Evolutionary conservation across 2,329 filamentous ascomycete species (phyloP).

Genomic region (Stagonosporopsis cucurbitacearum): DNA sequence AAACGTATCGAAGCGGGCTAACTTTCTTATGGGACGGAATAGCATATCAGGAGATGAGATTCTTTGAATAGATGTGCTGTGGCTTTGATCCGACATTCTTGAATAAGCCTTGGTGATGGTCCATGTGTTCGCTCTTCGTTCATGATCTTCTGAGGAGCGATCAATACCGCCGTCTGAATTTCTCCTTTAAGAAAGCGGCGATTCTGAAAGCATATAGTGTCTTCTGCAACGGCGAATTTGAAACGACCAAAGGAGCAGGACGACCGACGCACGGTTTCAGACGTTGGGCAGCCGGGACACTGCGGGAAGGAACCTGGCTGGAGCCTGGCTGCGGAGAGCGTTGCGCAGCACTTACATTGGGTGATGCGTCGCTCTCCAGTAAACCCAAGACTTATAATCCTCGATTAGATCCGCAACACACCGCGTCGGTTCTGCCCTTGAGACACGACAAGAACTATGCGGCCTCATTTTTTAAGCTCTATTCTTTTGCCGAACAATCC

Average conservation of each 20-base stretch:
- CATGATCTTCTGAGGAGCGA: neutral
- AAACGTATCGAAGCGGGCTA: neutral
- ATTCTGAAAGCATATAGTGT: neutral
- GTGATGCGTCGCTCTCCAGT: neutral
- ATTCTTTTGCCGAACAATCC: neutral
- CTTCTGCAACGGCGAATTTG: neutral
- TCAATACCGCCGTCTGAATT: constrained; percentile 2
- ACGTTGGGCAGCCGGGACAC: constrained; percentile 9
- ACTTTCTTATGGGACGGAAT: neutral
- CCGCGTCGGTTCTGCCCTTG: neutral
- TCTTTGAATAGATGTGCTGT: neutral
- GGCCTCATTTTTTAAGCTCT: neutral
- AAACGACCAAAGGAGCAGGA: neutral
- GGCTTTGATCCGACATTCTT: neutral
- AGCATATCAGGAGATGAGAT: neutral
- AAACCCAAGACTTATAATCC: neutral
- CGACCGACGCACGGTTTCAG: constrained; percentile 11
- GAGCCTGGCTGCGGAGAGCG: constrained; percentile 2
- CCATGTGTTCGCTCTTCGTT: neutral
- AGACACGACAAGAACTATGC: neutral
- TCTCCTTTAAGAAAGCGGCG: neutral
- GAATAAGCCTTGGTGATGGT: neutral
- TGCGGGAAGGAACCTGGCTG: constrained; percentile 8
- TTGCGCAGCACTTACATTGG: constrained; percentile 4
- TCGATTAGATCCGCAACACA: constrained; percentile 3